These are phyloP conservation scores for Misopates orontium DNA, from an alignment of 257 asterid species.

Conservation along the genomic window DNA sequence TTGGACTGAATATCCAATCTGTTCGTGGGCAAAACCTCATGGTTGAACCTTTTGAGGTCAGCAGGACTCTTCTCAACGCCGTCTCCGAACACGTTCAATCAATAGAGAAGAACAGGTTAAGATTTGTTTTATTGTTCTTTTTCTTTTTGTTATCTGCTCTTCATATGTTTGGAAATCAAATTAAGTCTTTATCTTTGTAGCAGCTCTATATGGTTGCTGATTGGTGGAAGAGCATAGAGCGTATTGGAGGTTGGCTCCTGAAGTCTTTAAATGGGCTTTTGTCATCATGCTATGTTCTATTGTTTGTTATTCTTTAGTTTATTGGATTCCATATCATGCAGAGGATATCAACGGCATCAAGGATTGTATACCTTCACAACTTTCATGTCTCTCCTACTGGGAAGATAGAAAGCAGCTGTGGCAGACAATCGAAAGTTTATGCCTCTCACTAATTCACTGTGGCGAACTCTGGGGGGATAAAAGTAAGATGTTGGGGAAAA, in stretches of 20 bases:
- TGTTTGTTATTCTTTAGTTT: constrained; percentile 10
- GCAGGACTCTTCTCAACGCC: constrained; percentile 45
- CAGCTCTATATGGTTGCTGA: constrained; percentile 61
- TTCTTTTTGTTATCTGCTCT: not conserved
- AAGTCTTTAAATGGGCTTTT: constrained; percentile 22
- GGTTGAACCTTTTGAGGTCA: constrained; percentile 53
- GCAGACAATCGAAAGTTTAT: constrained; percentile 50
- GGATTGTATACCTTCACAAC: constrained; percentile 39
- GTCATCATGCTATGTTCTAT: not conserved
- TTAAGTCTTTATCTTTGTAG: constrained; percentile 13
- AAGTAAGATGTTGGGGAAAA: constrained; percentile 53
- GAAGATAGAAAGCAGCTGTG: constrained; percentile 56
- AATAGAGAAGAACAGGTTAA: constrained; percentile 51
- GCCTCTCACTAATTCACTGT: constrained; percentile 48
- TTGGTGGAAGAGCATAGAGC: constrained; percentile 58
- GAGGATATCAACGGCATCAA: constrained; percentile 38
- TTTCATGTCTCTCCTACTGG: constrained; percentile 42
- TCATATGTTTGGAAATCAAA: not conserved
- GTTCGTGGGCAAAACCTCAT: constrained; percentile 33
- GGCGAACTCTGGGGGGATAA: constrained; percentile 74
- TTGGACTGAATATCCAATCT: constrained; percentile 37
- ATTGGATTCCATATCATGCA: constrained; percentile 37
- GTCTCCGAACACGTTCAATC: constrained; percentile 45
- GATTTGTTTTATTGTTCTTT: constrained; percentile 1
- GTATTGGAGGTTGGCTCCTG: constrained; percentile 34